Conservation (phyloP, 106 monocot species). For the Narthecium ossifragum region DNA sequence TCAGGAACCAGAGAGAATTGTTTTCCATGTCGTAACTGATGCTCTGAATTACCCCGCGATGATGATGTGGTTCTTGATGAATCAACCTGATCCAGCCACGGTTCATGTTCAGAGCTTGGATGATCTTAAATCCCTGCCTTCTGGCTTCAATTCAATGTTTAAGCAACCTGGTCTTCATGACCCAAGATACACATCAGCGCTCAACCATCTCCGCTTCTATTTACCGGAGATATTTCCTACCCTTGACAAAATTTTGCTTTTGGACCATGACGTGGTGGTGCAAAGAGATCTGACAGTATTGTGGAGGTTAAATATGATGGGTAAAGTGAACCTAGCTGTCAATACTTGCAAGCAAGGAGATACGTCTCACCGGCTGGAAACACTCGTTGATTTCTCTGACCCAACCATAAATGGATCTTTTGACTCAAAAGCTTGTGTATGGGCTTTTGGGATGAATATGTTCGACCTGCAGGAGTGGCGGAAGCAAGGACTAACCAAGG, state of each 20-base stretch:
- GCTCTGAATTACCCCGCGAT: conserved; percentile 78
- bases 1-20: conserved; percentile 69
- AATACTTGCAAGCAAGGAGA: conserved; percentile 33
- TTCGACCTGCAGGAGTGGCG: conserved; percentile 81
- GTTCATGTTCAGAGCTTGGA: conserved; percentile 59
- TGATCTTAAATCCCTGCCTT: conserved; percentile 52
- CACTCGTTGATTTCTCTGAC: conserved; percentile 51
- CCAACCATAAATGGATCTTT: conserved; percentile 35
- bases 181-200: conserved; percentile 56
- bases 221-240: conserved; percentile 78
- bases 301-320: conserved; percentile 63
- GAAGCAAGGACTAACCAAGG: conserved; percentile 29
- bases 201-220: conserved; percentile 88
- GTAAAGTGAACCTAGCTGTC: conserved; percentile 73
- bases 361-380: conserved; percentile 30
- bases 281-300: conserved; percentile 54
- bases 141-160: conserved; percentile 38
- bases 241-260: conserved; percentile 61
- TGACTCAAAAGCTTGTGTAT: conserved; percentile 45
- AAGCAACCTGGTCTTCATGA: conserved; percentile 33
- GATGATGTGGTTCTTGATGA: conserved; percentile 82
- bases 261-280: conserved; percentile 93
- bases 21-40: conserved; percentile 90
- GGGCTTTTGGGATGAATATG: conserved; percentile 91
- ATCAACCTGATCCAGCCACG: conserved; percentile 47